Conservation (phyloP, 345 rosid species). For the Moringa oleifera region DNA sequence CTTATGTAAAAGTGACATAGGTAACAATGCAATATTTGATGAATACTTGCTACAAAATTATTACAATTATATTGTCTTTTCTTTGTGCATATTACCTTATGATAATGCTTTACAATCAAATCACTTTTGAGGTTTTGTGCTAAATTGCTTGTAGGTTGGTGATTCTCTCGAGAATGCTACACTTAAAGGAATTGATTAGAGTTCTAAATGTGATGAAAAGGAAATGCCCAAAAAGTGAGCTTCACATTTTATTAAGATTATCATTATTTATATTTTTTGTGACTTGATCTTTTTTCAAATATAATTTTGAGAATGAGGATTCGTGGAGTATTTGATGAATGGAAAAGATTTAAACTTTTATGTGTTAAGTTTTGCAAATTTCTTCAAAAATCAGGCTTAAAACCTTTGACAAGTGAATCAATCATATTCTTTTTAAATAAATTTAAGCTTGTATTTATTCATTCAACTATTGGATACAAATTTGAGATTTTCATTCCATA, state of each 20-base stretch:
- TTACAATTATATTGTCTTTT: neutral
- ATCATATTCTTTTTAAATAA: too few species aligned
- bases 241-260: constrained; percentile 1
- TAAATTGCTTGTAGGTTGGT: constrained; percentile 65
- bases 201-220: constrained; percentile 96
- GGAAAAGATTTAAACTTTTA: too few species aligned
- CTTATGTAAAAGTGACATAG: too few species aligned
- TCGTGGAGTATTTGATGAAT: too few species aligned
- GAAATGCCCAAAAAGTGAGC: constrained; percentile 92
- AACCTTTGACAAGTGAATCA: too few species aligned
- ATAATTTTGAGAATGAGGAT: neutral
- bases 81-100: neutral
- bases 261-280: neutral
- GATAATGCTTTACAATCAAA: neutral
- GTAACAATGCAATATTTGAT: too few species aligned
- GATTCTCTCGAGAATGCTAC: constrained; percentile 99
- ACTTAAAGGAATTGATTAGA: constrained; percentile 97
- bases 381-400: too few species aligned
- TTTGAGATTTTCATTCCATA: too few species aligned
- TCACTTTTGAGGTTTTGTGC: too few species aligned
- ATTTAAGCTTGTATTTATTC: too few species aligned
- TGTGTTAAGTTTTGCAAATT: too few species aligned
- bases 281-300: neutral
- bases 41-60: neutral
- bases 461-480: too few species aligned